phyloP scores from a whole-genome alignment of 768 basidiomycete genomes.

The Amanita muscaria region DNA sequence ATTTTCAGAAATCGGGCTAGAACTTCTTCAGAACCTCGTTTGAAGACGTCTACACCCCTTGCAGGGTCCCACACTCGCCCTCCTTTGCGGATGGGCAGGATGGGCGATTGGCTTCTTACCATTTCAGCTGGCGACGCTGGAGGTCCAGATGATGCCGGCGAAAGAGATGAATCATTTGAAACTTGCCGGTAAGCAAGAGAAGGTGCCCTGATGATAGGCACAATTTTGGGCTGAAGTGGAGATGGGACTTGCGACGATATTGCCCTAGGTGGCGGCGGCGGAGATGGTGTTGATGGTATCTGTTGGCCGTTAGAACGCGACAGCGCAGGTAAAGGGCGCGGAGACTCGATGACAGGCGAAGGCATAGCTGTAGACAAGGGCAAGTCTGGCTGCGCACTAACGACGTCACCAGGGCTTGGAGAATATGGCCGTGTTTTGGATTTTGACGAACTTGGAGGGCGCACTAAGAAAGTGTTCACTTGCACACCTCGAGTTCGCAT shows the following conservation, averaged over 20 bases:
- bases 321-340: neutral
- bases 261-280: slow-evolving; percentile 2
- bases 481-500: slow-evolving; percentile 52
- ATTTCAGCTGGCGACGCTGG: slow-evolving; percentile 43
- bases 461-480: slow-evolving; percentile 27
- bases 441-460: slow-evolving; percentile 6
- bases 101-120: slow-evolving; percentile 23
- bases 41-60: slow-evolving; percentile 78
- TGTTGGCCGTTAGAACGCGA: slow-evolving; percentile 6
- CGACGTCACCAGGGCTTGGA: slow-evolving; percentile 19
- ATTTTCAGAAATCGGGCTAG: slow-evolving; percentile 75
- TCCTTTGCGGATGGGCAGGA: slow-evolving; percentile 33
- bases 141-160: slow-evolving; percentile 48
- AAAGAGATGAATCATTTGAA: slow-evolving; percentile 25
- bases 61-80: slow-evolving; percentile 81
- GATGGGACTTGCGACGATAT: neutral
- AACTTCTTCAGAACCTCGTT: slow-evolving; percentile 81
- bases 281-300: too few species aligned
- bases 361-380: slow-evolving; percentile 15
- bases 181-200: slow-evolving; percentile 28
- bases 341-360: slow-evolving; percentile 13
- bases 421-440: slow-evolving; percentile 10
- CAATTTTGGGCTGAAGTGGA: neutral
- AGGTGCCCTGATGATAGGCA: neutral
- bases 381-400: slow-evolving; percentile 14